Conservation (phyloP, 176 grass and related monocot species). For the Pharus latifolius region DNA sequence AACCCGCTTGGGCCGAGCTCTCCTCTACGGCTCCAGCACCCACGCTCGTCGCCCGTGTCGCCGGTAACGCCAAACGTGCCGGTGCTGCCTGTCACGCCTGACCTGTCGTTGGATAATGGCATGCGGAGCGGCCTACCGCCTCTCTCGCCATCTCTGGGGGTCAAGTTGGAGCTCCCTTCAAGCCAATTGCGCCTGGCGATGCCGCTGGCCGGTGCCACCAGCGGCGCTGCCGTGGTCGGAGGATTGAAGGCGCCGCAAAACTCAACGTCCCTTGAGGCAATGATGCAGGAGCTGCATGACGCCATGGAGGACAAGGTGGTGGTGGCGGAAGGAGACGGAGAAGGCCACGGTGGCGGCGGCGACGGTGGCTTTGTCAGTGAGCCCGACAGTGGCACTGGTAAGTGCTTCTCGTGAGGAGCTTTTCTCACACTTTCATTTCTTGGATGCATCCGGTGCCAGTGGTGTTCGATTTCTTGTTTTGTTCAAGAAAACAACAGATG, state of each 20-base stretch:
- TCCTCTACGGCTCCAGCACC: slow-evolving; percentile 20
- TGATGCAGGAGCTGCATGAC: slow-evolving; percentile 48
- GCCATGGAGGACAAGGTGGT: slow-evolving; percentile 15
- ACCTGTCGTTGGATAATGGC: slow-evolving; percentile 18
- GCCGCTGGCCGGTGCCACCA: not conserved
- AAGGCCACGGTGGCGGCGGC: not conserved
- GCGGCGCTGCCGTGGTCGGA: not conserved
- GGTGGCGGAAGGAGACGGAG: not conserved
- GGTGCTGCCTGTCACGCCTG: not conserved
- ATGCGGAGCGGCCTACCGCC: not conserved
- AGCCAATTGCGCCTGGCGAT: slow-evolving; percentile 31
- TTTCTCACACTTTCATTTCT: slow-evolving; percentile 10
- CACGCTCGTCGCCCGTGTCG: slow-evolving; percentile 35
- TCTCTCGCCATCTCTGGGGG: not conserved
- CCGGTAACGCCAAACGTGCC: slow-evolving; percentile 13
- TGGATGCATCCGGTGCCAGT: slow-evolving; percentile 22
- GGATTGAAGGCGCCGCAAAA: not conserved
- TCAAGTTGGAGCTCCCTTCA: slow-evolving; percentile 60
- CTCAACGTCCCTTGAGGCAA: slow-evolving; percentile 23
- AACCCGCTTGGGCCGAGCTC: slow-evolving; percentile 5
- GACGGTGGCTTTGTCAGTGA: not conserved
- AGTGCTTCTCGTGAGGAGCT: slow-evolving; percentile 43
- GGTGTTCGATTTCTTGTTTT: slow-evolving; percentile 32
- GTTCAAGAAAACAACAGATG: slow-evolving; percentile 22
- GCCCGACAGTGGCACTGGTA: slow-evolving; percentile 14